Conservation (phyloP, 768 basidiomycete genomes). For the Galerina sulciceps region DNA sequence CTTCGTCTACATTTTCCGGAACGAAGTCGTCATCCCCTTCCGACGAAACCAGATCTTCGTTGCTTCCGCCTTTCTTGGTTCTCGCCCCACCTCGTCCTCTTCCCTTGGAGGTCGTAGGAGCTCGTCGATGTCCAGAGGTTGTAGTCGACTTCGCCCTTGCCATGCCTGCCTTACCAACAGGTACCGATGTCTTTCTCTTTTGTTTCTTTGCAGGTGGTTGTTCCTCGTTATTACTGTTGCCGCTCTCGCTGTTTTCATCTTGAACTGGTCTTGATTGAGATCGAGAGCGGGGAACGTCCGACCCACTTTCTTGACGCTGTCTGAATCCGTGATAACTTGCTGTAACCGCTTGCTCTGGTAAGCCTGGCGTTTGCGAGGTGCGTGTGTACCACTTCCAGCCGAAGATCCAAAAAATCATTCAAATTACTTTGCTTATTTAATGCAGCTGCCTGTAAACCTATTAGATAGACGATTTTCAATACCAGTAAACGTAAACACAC, state of each 20-base stretch:
- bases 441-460: conserved; percentile 52
- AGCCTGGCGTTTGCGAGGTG: conserved; percentile 79
- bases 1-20: conserved; percentile 7
- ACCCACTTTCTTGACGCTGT: conserved; percentile 49
- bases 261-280: conserved; percentile 26
- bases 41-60: conserved; percentile 1
- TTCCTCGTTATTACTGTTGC: not conserved
- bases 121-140: not conserved
- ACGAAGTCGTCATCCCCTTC: conserved; percentile 7
- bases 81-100: conserved; percentile 2
- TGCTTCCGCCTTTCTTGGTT: conserved; percentile 5
- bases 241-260: conserved; percentile 4
- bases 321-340: conserved; percentile 81
- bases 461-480: not conserved
- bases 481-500: conserved; percentile 33
- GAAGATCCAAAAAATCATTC: conserved; percentile 76
- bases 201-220: conserved; percentile 21
- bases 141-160: conserved; percentile 5
- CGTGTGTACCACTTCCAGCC: conserved; percentile 68
- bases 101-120: not conserved
- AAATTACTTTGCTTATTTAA: conserved; percentile 81
- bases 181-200: conserved; percentile 11
- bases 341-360: conserved; percentile 89
- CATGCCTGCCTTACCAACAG: conserved; percentile 7
- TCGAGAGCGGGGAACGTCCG: conserved; percentile 14